Percentiles rank a stretch among this genome's conserved stretches.
Conservation (phyloP, 139 green algal genomes). For the Spirogloea muscicola region DNA sequence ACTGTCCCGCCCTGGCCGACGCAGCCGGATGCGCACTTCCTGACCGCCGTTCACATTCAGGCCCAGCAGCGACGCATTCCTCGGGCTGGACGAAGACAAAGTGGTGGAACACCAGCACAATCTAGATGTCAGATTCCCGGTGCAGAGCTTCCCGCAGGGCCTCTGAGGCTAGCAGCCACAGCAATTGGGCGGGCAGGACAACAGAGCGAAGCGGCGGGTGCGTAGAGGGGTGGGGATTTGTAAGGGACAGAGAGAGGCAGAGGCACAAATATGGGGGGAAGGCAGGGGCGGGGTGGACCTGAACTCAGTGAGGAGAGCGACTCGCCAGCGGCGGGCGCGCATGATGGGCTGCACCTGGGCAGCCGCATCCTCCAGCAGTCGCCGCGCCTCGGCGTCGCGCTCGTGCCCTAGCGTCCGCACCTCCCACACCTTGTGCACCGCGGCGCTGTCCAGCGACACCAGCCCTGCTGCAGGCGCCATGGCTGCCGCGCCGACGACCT, state of each 20-base stretch:
- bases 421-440: slow-evolving; percentile 45
- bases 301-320: slow-evolving; percentile 73
- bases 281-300: slow-evolving; percentile 17
- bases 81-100: slow-evolving; percentile 49
- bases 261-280: no score
- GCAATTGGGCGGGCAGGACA: no score
- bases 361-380: slow-evolving; percentile 57
- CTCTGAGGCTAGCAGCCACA: no score
- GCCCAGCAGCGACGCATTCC: slow-evolving; percentile 59
- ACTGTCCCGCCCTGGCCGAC: slow-evolving; percentile 1
- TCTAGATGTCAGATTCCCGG: no score
- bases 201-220: no score
- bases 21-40: slow-evolving; percentile 48
- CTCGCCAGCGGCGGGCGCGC: slow-evolving; percentile 55
- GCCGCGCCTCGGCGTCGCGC: slow-evolving; percentile 47
- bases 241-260: no score
- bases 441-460: background rate
- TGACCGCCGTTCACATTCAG: slow-evolving; percentile 54
- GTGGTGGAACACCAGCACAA: no score
- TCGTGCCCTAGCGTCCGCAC: slow-evolving; percentile 10
- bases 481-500: no score
- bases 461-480: no score
- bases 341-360: slow-evolving; percentile 85
- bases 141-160: no score
- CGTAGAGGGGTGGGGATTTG: no score